Evolutionary conservation across 2,329 filamentous ascomycete genomes (phyloP).

Genomic region (Hymenoscyphus infarciens): DNA sequence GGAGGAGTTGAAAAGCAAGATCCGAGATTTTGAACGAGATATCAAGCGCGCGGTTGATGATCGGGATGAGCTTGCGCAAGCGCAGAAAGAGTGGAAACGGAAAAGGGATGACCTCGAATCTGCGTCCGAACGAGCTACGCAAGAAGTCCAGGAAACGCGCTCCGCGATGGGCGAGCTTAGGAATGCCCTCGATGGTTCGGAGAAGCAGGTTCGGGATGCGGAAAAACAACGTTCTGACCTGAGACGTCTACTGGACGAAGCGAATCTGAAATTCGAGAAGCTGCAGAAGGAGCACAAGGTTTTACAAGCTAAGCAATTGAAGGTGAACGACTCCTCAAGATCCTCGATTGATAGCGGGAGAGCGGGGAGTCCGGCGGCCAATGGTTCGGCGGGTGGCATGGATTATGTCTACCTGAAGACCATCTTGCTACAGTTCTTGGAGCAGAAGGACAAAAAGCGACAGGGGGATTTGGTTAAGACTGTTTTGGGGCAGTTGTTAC

Average conservation of each 20-base stretch:
- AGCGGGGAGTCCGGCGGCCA: conserved; percentile 14
- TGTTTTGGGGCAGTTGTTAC: conserved; percentile 70
- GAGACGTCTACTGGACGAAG: conserved; percentile 73
- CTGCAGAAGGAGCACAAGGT: conserved; percentile 63
- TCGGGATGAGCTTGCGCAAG: conserved; percentile 71
- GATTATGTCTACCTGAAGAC: conserved; percentile 68
- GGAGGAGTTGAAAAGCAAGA: conserved; percentile 76
- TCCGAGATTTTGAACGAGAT: conserved; percentile 78
- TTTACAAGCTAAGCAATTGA: conserved; percentile 44
- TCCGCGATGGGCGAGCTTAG: conserved; percentile 74
- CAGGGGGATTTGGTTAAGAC: conserved; percentile 69
- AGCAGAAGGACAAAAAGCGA: conserved; percentile 74
- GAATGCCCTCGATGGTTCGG: conserved; percentile 79
- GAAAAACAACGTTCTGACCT: conserved; percentile 80
- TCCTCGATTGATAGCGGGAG: conserved; percentile 37
- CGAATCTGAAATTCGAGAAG: conserved; percentile 73
- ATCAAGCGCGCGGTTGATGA: conserved; percentile 68
- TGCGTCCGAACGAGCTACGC: conserved; percentile 61
- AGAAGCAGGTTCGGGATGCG: conserved; percentile 76
- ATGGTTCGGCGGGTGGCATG: conserved; percentile 23
- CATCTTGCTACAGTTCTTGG: conserved; percentile 75
- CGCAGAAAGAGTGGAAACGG: conserved; percentile 70
- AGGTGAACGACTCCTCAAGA: conserved; percentile 32
- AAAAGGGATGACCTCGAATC: conserved; percentile 74
- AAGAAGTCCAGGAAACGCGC: conserved; percentile 73